Percentiles rank a stretch among this genome's conserved stretches.
Evolutionary conservation across 345 rosid species (phyloP).

Genomic region (Arabis hirsuta): DNA sequence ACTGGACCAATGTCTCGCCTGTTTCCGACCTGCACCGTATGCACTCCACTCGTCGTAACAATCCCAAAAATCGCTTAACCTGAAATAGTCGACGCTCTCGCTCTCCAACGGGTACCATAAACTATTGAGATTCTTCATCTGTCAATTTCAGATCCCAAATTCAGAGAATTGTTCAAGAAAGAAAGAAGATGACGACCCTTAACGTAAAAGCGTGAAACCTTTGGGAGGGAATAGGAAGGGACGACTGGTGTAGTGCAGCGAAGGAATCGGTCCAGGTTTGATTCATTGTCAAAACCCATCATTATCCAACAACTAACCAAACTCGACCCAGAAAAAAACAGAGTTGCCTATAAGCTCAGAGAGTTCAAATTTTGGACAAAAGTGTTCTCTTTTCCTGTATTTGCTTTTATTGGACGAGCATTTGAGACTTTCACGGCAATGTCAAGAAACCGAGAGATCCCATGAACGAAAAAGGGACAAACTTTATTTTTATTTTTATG

Average conservation of each 20-base stretch:
- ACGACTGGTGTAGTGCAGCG: slow-evolving; percentile 41
- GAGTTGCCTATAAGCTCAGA: background rate
- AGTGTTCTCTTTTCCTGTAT: background rate
- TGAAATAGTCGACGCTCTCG: slow-evolving; percentile 77
- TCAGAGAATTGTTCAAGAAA: slow-evolving; percentile 11
- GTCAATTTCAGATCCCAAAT: slow-evolving; percentile 29
- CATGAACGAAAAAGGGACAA: background rate
- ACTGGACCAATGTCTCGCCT: slow-evolving; percentile 80
- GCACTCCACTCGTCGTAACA: slow-evolving; percentile 98
- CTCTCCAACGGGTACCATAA: slow-evolving; percentile 90
- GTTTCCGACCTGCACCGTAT: slow-evolving; percentile 85
- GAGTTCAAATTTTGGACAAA: slow-evolving; percentile 33
- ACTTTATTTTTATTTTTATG: too few relatives aligned
- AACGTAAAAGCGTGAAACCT: slow-evolving; percentile 32
- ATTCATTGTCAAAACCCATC: slow-evolving; percentile 34
- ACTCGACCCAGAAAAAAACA: slow-evolving; percentile 24
- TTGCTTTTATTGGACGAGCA: slow-evolving; percentile 28
- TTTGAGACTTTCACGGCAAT: slow-evolving; percentile 43
- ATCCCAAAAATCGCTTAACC: slow-evolving; percentile 79
- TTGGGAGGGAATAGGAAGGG: slow-evolving; percentile 32
- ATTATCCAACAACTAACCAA: slow-evolving; percentile 16
- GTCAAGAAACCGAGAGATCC: slow-evolving; percentile 31
- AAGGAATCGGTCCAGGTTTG: slow-evolving; percentile 40
- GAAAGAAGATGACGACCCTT: background rate
- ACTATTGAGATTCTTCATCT: slow-evolving; percentile 72